A percentile compares a stretch with the other conserved stretches of the same genome.
These are phyloP conservation scores for Roridomyces roridus DNA, from an alignment of 768 basidiomycete species.

Conservation along the genomic window DNA sequence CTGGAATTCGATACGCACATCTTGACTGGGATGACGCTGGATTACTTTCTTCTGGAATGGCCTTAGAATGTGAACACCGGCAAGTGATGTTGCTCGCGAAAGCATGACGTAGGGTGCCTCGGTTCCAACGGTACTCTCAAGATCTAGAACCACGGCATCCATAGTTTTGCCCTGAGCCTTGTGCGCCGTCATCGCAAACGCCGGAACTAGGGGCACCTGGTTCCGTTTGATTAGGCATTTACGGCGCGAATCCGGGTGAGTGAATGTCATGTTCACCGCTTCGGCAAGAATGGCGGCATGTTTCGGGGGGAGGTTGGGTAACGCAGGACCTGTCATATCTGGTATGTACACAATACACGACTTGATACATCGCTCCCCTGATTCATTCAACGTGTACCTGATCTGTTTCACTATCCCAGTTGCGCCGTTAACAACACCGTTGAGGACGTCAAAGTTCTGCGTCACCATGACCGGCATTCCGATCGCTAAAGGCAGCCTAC, in stretches of 20 bases:
- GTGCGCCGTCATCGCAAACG: conserved; percentile 7
- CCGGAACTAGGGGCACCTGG: background rate
- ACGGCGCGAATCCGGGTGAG: background rate
- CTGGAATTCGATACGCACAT: background rate
- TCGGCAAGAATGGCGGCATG: background rate
- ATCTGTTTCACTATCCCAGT: conserved; percentile 5
- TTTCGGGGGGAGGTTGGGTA: conserved; percentile 4
- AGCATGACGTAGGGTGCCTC: conserved; percentile 6
- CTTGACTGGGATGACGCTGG: background rate
- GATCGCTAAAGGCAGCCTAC: conserved; percentile 38
- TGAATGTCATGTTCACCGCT: conserved; percentile 3
- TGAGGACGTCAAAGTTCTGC: conserved; percentile 44
- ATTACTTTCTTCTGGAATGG: background rate
- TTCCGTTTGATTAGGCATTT: conserved; percentile 2
- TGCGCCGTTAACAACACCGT: conserved; percentile 26
- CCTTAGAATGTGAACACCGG: background rate
- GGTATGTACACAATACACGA: conserved; percentile 6
- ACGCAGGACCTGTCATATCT: background rate
- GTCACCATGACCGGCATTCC: conserved; percentile 48
- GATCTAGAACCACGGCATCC: background rate
- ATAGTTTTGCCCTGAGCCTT: conserved; percentile 7
- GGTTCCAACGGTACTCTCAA: background rate
- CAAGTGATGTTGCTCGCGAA: background rate
- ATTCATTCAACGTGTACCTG: background rate
- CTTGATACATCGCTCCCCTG: background rate